Evolutionary conservation across 108 stramenopile species (phyloP), one percentile per base, ranked within the genome.

Genomic region (Stephanodiscus minutulus): DNA sequence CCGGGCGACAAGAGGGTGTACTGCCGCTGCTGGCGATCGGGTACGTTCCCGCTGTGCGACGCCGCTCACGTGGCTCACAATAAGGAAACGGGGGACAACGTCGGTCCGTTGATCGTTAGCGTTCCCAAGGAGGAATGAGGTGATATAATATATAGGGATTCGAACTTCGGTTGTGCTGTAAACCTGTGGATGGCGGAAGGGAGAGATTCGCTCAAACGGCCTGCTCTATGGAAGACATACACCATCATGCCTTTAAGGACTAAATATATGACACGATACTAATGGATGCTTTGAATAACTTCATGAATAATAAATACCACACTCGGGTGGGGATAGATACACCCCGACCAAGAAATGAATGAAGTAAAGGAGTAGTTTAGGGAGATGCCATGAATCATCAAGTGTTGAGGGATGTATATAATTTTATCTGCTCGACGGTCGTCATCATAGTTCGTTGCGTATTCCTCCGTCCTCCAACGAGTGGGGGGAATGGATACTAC

Each of bases 101-200:
- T 97, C 37, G 97, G 97, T 31, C 97, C 97, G 15, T 73, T 97
- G 61, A 96, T 97, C 79, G 89, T 96, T 13, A 59, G 71, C 57
- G 86, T 81, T 20, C 65, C 61, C 28, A 90, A 90, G 64, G 63
- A 46, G 18, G 68, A 73, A 57, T 66, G 66, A 61, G 25, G 24
- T 21, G 13, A 33, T 33, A 5, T 2, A 33, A 33, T 33, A 33
- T 33, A n/a, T n/a, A n/a, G n/a, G n/a, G n/a, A n/a, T 33, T 4
- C 31, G 31, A 33, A 33, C 31, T 4, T 33, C n/a, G n/a, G 31
- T 33, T 4, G 31, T 5, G 5, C 31, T 20, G 54, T 41, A 58
- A 44, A 54, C 15, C 20, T 28, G 21, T 33, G 3, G 31, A 33
- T 6, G 64, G 60, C 31, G 31, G 2, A 20, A 46, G 43, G 22